These are phyloP conservation scores for Populus simonii DNA, from an alignment of 345 rosid genomes.

Conservation along the genomic window DNA sequence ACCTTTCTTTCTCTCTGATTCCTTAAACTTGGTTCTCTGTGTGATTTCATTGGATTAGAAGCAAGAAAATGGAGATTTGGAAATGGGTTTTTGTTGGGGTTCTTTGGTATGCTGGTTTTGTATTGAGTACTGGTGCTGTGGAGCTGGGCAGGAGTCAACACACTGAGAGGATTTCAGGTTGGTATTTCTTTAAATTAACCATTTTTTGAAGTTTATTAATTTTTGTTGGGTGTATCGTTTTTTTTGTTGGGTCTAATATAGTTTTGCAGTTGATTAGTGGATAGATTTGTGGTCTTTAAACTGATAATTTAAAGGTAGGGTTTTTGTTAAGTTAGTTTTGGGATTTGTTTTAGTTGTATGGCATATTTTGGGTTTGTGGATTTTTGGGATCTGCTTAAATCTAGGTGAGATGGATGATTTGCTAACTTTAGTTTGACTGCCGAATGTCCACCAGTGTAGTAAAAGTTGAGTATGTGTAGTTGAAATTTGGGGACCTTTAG, in stretches of 20 bases:
- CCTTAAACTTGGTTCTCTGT: no score
- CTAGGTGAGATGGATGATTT: no score
- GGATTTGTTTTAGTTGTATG: not conserved
- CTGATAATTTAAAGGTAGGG: not conserved
- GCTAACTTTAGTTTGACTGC: not conserved
- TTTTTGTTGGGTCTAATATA: not conserved
- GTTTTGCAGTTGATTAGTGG: not conserved
- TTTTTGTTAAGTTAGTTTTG: not conserved
- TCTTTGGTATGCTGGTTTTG: no score
- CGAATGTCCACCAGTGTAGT: not conserved
- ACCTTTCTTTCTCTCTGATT: no score
- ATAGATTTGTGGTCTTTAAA: not conserved
- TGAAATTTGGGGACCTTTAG: not conserved
- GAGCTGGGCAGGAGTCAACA: no score
- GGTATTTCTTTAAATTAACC: conserved; percentile 3
- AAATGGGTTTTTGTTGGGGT: no score
- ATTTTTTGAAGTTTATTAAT: not conserved
- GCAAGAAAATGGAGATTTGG: no score
- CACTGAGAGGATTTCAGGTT: no score
- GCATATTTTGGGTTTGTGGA: no score
- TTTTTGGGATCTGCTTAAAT: no score
- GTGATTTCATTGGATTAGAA: no score
- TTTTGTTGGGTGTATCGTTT: not conserved
- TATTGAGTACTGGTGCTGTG: no score
- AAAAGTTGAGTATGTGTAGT: not conserved